A percentile compares a stretch with the other conserved stretches of the same genome.
Evolutionary conservation across 1,139 yeast genomes (phyloP).

Genomic region (Geotrichum histeridarum): DNA sequence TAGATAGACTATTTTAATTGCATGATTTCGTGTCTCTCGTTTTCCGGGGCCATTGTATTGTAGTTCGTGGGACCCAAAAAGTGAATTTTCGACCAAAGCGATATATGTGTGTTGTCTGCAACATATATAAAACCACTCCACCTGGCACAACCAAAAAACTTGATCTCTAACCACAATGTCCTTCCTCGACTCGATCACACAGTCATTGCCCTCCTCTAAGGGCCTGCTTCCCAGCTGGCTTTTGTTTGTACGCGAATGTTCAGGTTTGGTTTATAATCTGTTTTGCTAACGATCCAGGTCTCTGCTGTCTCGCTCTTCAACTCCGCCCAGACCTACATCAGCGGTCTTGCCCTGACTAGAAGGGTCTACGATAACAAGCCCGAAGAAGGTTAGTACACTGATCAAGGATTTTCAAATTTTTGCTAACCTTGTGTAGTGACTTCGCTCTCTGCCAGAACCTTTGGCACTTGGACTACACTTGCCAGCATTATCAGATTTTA

Average conservation of each 20-base stretch:
- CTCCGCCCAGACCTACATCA: conserved; percentile 78
- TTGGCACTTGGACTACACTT: conserved; percentile 95
- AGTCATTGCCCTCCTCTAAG: conserved; percentile 41
- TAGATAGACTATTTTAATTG: too few relatives aligned
- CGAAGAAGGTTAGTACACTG: conserved; percentile 37
- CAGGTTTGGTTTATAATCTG: neutral
- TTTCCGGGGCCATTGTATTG: too few relatives aligned
- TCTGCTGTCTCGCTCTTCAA: conserved; percentile 88
- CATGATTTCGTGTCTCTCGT: too few relatives aligned
- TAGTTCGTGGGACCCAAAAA: too few relatives aligned
- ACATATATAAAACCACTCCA: neutral
- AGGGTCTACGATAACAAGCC: conserved; percentile 72
- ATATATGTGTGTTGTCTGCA: too few relatives aligned
- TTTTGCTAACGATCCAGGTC: conserved; percentile 40
- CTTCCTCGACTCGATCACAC: conserved; percentile 13
- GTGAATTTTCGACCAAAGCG: too few relatives aligned
- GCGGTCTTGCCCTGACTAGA: conserved; percentile 68
- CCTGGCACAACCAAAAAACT: neutral
- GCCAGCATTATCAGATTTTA: conserved; percentile 79
- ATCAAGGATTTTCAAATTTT: too few relatives aligned
- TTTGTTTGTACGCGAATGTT: conserved; percentile 42
- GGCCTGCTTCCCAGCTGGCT: conserved; percentile 67
- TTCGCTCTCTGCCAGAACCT: conserved; percentile 80
- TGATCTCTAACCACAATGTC: conserved; percentile 6
- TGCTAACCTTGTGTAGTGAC: conserved; percentile 43